Percentiles rank a stretch among this genome's conserved stretches.
phyloP scores from a whole-genome alignment of 1,284 basidiomycete genomes.

The Pseudozyma tsukubaensis region DNA sequence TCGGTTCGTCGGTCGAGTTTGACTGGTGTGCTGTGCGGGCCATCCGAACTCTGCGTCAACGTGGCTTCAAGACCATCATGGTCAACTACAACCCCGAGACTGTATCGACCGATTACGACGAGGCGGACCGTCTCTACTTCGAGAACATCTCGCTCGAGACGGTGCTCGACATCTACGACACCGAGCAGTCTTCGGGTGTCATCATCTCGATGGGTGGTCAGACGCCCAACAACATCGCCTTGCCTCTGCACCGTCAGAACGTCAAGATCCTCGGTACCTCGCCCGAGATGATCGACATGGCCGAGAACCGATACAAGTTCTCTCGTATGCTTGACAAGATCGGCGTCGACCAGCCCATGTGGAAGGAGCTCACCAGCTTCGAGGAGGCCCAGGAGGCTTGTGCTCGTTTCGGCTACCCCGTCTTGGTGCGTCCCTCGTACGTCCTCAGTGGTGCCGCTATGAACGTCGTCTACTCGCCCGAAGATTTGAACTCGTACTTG shows the following conservation, averaged over 20 bases:
- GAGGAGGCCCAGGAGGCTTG: conserved; percentile 78
- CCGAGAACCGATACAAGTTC: conserved; percentile 99
- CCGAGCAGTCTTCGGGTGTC: conserved; percentile 87
- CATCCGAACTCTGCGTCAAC: conserved; percentile 91
- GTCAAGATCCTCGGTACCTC: conserved; percentile 98
- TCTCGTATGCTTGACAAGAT: conserved; percentile 97
- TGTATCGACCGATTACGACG: conserved; percentile 98
- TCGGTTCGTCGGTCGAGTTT: conserved; percentile 98
- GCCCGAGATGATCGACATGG: conserved; percentile 99
- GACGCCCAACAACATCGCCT: conserved; percentile 97
- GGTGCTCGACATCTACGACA: conserved; percentile 95
- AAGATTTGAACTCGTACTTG: conserved; percentile 90
- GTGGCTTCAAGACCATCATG: conserved; percentile 97
- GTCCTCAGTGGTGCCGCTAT: conserved; percentile 98
- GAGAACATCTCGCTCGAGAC: conserved; percentile 98
- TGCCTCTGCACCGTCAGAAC: conserved; percentile 91
- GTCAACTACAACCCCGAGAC: conserved; percentile 99
- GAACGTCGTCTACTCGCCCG: conserved; percentile 95
- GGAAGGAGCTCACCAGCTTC: conserved; percentile 95
- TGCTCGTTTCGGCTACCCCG: conserved; percentile 79
- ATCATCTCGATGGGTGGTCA: conserved; percentile 99
- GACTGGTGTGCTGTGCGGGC: conserved; percentile 99
- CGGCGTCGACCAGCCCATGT: conserved; percentile 93
- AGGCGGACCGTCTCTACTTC: conserved; percentile 97
- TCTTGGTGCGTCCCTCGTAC: conserved; percentile 96